Evolutionary conservation across 352 stramenopile species (phyloP).

Genomic region (Globisporangium carolinianum): DNA sequence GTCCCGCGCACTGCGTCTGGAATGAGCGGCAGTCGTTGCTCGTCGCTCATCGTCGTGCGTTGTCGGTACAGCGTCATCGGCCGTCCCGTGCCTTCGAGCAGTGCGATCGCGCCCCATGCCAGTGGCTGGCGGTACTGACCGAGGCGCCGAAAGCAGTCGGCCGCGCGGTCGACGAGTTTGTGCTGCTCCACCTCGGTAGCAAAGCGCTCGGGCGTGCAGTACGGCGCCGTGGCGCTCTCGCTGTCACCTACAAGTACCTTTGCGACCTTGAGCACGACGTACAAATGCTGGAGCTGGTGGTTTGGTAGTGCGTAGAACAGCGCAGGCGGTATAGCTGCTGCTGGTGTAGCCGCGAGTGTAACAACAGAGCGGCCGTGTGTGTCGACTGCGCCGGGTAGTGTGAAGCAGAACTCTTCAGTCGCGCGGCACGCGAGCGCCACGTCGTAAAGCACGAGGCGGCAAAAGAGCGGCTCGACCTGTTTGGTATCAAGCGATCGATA

Average conservation of each 20-base stretch:
- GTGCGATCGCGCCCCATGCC: conserved; percentile 46
- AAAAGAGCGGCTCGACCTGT: conserved; percentile 59
- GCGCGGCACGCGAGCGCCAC: conserved; percentile 37
- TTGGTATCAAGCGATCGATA: background rate
- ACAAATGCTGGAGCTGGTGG: conserved; percentile 38
- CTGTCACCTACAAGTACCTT: conserved; percentile 53
- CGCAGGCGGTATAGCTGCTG: conserved; percentile 13
- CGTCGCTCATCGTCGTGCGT: conserved; percentile 45
- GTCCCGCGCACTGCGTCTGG: conserved; percentile 39
- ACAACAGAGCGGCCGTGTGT: conserved; percentile 4
- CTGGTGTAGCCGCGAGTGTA: background rate
- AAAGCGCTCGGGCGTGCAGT: conserved; percentile 59
- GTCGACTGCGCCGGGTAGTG: conserved; percentile 18
- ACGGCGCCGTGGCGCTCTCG: conserved; percentile 42
- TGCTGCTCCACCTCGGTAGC: conserved; percentile 35
- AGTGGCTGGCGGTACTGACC: conserved; percentile 50
- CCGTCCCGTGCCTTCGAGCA: conserved; percentile 35
- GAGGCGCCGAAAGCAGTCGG: conserved; percentile 34
- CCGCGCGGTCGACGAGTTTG: conserved; percentile 47
- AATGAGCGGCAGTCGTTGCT: conserved; percentile 49
- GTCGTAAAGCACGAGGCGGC: conserved; percentile 59
- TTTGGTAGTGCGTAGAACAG: conserved; percentile 55
- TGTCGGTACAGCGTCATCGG: conserved; percentile 62
- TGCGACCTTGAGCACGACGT: conserved; percentile 59
- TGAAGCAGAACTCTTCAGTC: conserved; percentile 64